Conservation (phyloP, 163 green algal species). For the Chlorella variabilis region DNA sequence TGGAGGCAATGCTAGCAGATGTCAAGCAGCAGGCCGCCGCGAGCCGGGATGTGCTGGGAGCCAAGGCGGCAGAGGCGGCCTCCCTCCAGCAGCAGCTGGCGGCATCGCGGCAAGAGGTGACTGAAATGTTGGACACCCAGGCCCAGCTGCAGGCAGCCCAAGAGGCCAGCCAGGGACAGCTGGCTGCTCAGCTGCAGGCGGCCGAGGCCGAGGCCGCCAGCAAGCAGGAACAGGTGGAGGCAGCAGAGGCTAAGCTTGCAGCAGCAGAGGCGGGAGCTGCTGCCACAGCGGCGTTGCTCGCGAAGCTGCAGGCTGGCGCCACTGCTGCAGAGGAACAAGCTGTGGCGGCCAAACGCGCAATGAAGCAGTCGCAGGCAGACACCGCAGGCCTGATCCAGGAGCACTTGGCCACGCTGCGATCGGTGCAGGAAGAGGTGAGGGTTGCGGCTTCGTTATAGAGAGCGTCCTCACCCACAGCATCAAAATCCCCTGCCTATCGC, state of each 20-base stretch:
- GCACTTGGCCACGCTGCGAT: background rate
- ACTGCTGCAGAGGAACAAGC: background rate
- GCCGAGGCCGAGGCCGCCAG: background rate
- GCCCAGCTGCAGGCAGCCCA: background rate
- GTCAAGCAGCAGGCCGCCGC: background rate
- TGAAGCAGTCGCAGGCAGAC: background rate
- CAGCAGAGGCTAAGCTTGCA: background rate
- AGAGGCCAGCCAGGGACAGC: background rate
- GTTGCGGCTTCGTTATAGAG: too few relatives aligned
- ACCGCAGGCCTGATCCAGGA: conserved; percentile 2
- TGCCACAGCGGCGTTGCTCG: background rate
- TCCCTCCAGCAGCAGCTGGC: background rate
- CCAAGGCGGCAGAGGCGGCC: background rate
- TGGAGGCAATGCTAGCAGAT: conserved; percentile 9
- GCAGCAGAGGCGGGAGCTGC: background rate
- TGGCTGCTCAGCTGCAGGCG: background rate
- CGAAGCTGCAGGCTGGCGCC: background rate
- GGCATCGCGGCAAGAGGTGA: background rate
- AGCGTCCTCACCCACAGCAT: too few relatives aligned
- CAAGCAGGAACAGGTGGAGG: background rate
- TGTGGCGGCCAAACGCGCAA: background rate
- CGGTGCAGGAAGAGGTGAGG: conserved; percentile 22
- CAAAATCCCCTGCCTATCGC: too few relatives aligned
- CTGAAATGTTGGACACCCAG: background rate
- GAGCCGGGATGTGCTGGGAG: background rate